phyloP scores from a whole-genome alignment of 345 rosid genomes.

The Litchi chinensis region DNA sequence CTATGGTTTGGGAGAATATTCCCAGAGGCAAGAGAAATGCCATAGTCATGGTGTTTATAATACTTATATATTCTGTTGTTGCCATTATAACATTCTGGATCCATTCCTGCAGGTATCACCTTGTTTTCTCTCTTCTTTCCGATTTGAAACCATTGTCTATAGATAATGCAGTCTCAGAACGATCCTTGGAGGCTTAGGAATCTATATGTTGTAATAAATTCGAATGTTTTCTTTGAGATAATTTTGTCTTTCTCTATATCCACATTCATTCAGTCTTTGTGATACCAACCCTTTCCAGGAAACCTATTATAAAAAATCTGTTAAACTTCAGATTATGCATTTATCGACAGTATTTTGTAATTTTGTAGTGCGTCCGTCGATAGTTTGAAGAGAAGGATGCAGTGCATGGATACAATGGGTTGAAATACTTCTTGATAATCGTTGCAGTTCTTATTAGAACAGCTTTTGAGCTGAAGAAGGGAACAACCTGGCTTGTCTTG shows the following conservation, averaged over 20 bases:
- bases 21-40: conserved; percentile 58
- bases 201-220: neutral
- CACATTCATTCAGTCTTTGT: neutral
- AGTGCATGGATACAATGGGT: conserved; percentile 53
- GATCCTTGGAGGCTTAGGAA: neutral
- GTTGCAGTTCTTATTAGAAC: conserved; percentile 66
- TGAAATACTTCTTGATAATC: conserved; percentile 66
- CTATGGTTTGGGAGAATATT: conserved; percentile 62
- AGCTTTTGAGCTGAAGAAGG: conserved; percentile 56
- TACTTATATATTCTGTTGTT: conserved; percentile 57
- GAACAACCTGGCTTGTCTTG: conserved; percentile 55
- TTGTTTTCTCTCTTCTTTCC: neutral
- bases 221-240: neutral
- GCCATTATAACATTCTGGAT: conserved; percentile 73
- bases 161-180: neutral
- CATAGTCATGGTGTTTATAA: conserved; percentile 61
- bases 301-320: neutral
- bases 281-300: neutral
- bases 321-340: neutral
- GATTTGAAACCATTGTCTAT: conserved; percentile 1
- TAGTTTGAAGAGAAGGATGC: conserved; percentile 61
- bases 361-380: conserved; percentile 58
- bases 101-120: conserved; percentile 62
- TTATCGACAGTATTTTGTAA: neutral
- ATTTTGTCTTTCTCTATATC: neutral